A percentile compares a stretch with the other conserved stretches of the same genome.
Conservation (phyloP, 768 basidiomycete genomes). For the Podaxis carcinomalis region DNA sequence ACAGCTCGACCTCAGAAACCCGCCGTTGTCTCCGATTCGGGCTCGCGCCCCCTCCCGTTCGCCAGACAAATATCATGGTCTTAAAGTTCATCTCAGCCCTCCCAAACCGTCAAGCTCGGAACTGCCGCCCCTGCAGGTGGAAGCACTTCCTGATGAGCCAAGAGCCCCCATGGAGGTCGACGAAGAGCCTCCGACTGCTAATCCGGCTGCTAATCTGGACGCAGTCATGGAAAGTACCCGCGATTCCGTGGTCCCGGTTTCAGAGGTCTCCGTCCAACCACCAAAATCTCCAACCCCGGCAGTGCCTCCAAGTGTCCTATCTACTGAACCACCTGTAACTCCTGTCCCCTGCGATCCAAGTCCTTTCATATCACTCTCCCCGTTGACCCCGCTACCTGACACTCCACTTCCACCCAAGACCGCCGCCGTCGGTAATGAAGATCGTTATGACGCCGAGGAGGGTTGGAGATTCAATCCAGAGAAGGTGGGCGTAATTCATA, state of each 20-base stretch:
- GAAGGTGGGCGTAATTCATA: slow-evolving; percentile 18
- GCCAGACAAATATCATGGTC: slow-evolving; percentile 36
- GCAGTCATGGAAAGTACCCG: background rate
- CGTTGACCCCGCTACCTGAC: slow-evolving; percentile 47
- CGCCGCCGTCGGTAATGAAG: slow-evolving; percentile 12
- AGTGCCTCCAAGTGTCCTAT: slow-evolving; percentile 5
- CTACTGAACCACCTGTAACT: slow-evolving; percentile 11
- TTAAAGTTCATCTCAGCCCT: slow-evolving; percentile 25
- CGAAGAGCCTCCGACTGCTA: slow-evolving; percentile 12
- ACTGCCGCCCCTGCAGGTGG: background rate
- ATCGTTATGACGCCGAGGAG: slow-evolving; percentile 16
- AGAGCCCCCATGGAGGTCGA: slow-evolving; percentile 21
- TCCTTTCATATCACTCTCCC: slow-evolving; percentile 19
- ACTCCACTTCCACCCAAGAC: slow-evolving; percentile 33
- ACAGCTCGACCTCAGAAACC: slow-evolving; percentile 40
- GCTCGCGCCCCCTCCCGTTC: slow-evolving; percentile 35
- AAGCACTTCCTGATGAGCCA: slow-evolving; percentile 19
- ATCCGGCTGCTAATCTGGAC: slow-evolving; percentile 3
- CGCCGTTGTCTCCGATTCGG: slow-evolving; percentile 36
- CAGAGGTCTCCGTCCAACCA: background rate
- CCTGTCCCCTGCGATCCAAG: background rate
- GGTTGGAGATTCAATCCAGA: slow-evolving; percentile 21
- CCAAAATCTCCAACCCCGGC: slow-evolving; percentile 17
- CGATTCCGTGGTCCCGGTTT: background rate
- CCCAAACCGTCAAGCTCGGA: slow-evolving; percentile 4